Percentiles rank a stretch among this genome's conserved stretches.
Evolutionary conservation across 768 basidiomycete genomes (phyloP).

Genomic region (Mycena galopus): DNA sequence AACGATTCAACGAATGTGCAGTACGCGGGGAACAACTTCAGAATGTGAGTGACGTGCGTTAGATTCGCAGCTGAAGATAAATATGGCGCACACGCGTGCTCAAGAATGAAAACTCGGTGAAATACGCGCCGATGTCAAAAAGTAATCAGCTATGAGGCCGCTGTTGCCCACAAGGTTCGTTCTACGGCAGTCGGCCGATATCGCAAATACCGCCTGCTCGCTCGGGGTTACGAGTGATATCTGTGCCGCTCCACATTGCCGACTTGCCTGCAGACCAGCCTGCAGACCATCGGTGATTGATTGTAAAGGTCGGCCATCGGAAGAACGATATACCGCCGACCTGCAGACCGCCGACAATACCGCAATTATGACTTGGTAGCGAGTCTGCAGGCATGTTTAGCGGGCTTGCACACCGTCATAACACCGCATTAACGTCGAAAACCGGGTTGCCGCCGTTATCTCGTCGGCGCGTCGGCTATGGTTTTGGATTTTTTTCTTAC

Average conservation of each 20-base stretch:
- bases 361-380: background rate
- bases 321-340: conserved; percentile 5
- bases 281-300: conserved; percentile 17
- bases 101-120: too few relatives aligned
- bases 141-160: too few relatives aligned
- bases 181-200: background rate
- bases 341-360: conserved; percentile 8
- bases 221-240: background rate
- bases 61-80: too few relatives aligned
- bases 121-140: too few relatives aligned
- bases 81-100: too few relatives aligned
- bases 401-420: conserved; percentile 23
- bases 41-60: too few relatives aligned
- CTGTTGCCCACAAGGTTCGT: too few relatives aligned
- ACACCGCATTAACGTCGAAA: conserved; percentile 9
- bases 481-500: background rate
- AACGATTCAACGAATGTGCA: too few relatives aligned
- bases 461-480: conserved; percentile 2
- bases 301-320: background rate
- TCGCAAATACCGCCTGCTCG: background rate
- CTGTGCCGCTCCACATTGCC: conserved; percentile 15
- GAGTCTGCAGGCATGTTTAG: background rate
- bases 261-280: conserved; percentile 25
- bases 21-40: too few relatives aligned
- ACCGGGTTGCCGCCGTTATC: background rate